Evolutionary conservation across 225 moss, liverwort and hornwort genomes (phyloP), one percentile per base, ranked within the genome.

Genomic region (Physcomitrium patens): DNA sequence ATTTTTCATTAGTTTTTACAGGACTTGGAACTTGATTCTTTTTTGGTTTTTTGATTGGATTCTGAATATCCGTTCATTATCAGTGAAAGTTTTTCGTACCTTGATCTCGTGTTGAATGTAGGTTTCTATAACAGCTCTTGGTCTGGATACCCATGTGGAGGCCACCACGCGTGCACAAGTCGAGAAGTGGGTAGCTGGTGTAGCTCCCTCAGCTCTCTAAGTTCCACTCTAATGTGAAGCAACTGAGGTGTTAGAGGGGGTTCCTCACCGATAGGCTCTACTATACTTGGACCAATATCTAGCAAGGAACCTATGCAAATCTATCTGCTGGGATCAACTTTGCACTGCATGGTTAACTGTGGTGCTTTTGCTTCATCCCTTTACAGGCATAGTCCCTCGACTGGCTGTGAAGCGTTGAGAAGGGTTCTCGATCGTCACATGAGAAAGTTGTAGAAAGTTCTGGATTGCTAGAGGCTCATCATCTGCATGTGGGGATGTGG

Each of bases 41-140:
- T 37, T 15, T 49, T 12, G 12, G 15, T 49, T 2, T 14, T 46
- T 22, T 20, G n/a, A n/a, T 65, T 37, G 42, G 43, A 46, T 41
- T 44, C 3, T n/a, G 10, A 24, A 24, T 24, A 24, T 1, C 24
- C 24, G 24, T 24, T 24, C 24, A 24, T 66, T 66, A n/a, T 58
- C 66, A 62, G 61, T 67, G 50, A 52, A 5, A 44, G 65, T 58
- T 57, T 67, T 60, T 68, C 73, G 7, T 37, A 67, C 60, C 24
- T 66, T 62, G 59, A 60, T 69, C 45, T 67, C 15, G 57, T 61
- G 50, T 63, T 56, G 67, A 63, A 72, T 79, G 79, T 84, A 88
- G 82, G 78, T 88, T 62, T 65, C 85, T n/a, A 68, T 88, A 59
- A 83, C 85, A 26, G 80, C 85, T 18, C 56, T 88, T 69, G 73